These are phyloP conservation scores for Fusarium temperatum DNA, from an alignment of 2,329 filamentous ascomycete genomes.

Conservation along the genomic window DNA sequence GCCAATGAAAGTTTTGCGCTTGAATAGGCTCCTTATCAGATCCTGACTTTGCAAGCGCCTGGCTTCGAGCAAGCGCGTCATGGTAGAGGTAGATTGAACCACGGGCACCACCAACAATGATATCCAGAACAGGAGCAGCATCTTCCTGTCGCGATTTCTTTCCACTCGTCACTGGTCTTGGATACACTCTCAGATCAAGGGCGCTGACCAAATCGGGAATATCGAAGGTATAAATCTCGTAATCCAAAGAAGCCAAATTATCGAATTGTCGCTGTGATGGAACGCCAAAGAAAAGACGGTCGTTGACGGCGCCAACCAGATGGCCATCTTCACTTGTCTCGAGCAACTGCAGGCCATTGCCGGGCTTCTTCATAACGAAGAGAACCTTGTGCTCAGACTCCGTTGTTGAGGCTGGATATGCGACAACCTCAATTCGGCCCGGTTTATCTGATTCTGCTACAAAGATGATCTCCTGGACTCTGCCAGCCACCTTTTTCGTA, in stretches of 20 bases:
- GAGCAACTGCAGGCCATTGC: constrained; percentile 53
- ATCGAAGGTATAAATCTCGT: constrained; percentile 67
- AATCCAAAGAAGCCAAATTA: constrained; percentile 48
- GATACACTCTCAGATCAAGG: constrained; percentile 66
- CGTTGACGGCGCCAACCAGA: constrained; percentile 56
- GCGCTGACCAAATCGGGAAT: constrained; percentile 71
- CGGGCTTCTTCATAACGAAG: constrained; percentile 49
- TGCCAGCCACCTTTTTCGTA: constrained; percentile 48
- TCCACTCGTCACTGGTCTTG: constrained; percentile 23
- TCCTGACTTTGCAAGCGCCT: constrained; percentile 51
- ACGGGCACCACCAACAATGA: constrained; percentile 79
- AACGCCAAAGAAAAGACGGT: constrained; percentile 49
- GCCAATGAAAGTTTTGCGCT: constrained; percentile 85
- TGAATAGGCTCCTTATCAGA: constrained; percentile 59
- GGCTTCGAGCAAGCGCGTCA: constrained; percentile 72
- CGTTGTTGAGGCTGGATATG: constrained; percentile 52
- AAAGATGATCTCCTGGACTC: constrained; percentile 56
- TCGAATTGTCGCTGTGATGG: constrained; percentile 35
- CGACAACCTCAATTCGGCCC: constrained; percentile 52
- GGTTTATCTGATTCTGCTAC: constrained; percentile 55
- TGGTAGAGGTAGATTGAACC: constrained; percentile 86
- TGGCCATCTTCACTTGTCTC: constrained; percentile 63
- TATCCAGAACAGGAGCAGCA: constrained; percentile 64
- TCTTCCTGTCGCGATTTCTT: constrained; percentile 42
- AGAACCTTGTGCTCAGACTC: constrained; percentile 48